Evolutionary conservation across 176 grass and related monocot genomes (phyloP).

Genomic region (Pharus latifolius): DNA sequence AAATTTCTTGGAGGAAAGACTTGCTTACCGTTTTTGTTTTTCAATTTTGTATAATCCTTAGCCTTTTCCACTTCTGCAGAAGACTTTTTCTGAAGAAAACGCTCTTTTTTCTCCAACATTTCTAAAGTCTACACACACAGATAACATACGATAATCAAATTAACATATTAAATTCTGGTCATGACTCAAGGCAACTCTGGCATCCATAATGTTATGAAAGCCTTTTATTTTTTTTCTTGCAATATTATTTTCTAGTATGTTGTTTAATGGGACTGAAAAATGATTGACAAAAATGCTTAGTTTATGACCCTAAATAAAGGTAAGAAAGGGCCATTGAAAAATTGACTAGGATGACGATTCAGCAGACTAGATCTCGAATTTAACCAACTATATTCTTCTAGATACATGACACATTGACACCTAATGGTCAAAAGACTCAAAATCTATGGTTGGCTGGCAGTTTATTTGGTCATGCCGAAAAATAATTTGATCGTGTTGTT

Average conservation of each 20-base stretch:
- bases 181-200: too few relatives aligned
- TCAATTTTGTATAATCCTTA: conserved; percentile 60
- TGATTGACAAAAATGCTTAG: too few relatives aligned
- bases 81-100: conserved; percentile 53
- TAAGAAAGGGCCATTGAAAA: not conserved
- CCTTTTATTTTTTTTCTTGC: too few relatives aligned
- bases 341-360: not conserved
- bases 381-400: not conserved
- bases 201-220: too few relatives aligned
- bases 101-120: conserved; percentile 62
- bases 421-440: not conserved
- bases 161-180: not conserved
- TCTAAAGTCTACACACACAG: conserved; percentile 28
- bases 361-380: conserved; percentile 2
- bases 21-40: conserved; percentile 57
- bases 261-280: too few relatives aligned
- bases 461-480: not conserved
- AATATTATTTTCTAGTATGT: too few relatives aligned
- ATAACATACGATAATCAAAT: conserved; percentile 6
- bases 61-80: conserved; percentile 50
- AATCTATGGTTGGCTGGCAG: not conserved
- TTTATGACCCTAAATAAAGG: not conserved
- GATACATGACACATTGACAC: not conserved
- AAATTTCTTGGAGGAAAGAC: not conserved
- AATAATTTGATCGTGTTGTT: not conserved